Base-by-base conservation (phyloP, 2,329 filamentous ascomycete genomes). In the Beauveria australis region DNA sequence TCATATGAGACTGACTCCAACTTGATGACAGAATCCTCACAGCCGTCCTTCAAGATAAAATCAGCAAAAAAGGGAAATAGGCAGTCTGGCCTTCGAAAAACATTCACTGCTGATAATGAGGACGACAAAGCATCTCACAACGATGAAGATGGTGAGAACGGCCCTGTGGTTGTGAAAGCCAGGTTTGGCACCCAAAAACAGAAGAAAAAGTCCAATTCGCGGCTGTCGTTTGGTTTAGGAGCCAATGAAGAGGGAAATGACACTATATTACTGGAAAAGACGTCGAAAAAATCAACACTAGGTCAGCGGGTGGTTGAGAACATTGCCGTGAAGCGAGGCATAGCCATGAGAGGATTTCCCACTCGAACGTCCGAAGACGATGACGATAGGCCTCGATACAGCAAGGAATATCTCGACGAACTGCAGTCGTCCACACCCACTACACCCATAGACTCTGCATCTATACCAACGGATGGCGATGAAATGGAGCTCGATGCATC, bases 351-450 rank as follows among this genome's bases (percentile, higher is more conserved):
- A 73, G 67, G 75, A 63, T 72, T 90, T 0, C 84, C 84, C 0
- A 72, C 84, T 60, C 79, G 85, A 8, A 79, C 82, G 1, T 76
- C 79, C 6, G 81, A 85, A 16, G 75, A 74, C 12, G 86, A 89
- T 16, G 85, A 88, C 18, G 87, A 87, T 56, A 79, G 88, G 43
- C 92, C 91, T 0, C 88, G 78, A 62, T 97, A 99, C 72, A 95
- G 83, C 76, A 89, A 89, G 68, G 91, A 95, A 67, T 91, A 93
- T 65, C 79, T 99, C 22, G 86, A 89, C 40, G 91, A 96, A 71
- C 80, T 99, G 16, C 90, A 91, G 64, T 89, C 86, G 62, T 92
- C 90, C 14, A 97, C 92, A 0, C 92, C 91, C 0, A 90, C 87
- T 26, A 92, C 89, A 0, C 92, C 92, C 0, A 87, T 84, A 64